Conservation (phyloP, 192 early-diverging fungal species). For the Phycomyces nitens region DNA sequence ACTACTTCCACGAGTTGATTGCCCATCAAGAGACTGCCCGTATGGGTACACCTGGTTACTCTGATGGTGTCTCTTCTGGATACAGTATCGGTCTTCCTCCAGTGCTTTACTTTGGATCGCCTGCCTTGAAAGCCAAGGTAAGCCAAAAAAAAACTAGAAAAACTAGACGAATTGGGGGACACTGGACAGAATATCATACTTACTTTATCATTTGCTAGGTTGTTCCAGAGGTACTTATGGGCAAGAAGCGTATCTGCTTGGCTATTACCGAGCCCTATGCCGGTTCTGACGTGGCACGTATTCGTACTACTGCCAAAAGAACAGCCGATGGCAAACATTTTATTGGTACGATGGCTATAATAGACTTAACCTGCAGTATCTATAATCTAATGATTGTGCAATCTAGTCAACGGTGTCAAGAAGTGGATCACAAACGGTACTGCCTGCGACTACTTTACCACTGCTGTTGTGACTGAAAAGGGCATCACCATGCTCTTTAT, state of each 20-base stretch:
- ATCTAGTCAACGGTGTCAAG: constrained; percentile 81
- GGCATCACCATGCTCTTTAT: constrained; percentile 71
- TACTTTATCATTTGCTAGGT: constrained; percentile 31
- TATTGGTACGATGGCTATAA: constrained; percentile 6
- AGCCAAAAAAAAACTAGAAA: constrained; percentile 23
- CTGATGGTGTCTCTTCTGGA: constrained; percentile 67
- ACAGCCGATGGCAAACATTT: constrained; percentile 67
- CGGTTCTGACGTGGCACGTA: constrained; percentile 76
- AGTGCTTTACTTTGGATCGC: constrained; percentile 70
- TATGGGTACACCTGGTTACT: constrained; percentile 65
- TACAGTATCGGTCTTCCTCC: constrained; percentile 75
- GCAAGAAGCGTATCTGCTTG: constrained; percentile 78
- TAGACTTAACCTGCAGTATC: no score
- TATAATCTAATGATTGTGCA: no score
- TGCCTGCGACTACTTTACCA: constrained; percentile 44
- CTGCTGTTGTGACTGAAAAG: constrained; percentile 29
- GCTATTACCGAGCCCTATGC: constrained; percentile 78
- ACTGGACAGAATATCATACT: no score
- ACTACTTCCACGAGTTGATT: constrained; percentile 67
- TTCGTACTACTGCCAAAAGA: constrained; percentile 59
- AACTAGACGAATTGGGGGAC: no score
- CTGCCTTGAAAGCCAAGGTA: constrained; percentile 57
- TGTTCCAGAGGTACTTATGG: constrained; percentile 59
- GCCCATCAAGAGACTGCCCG: constrained; percentile 74
- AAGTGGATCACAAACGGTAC: constrained; percentile 81